Evolutionary conservation across 805 yeast genomes (phyloP), one percentile per base, ranked within the genome.

Genomic region (Priceomyces medius): DNA sequence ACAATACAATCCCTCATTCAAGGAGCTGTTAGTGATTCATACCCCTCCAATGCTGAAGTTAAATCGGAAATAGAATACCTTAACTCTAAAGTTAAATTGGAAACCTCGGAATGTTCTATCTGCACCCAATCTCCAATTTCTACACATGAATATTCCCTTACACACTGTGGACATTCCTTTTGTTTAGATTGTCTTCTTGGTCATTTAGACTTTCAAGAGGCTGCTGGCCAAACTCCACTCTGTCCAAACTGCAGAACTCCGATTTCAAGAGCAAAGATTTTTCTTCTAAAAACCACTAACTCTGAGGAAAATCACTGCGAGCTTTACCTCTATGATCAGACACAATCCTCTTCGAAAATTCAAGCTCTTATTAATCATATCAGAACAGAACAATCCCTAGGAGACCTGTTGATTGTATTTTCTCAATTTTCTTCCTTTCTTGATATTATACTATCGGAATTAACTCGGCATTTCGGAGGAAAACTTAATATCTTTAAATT

Each of bases 361-460:
- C 77, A 79, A 48, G 88, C 95, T 0, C 66, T 89, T 19, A 44
- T 86, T 4, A 62, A 70, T 3, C 88, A 85, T 53, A 60, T 88
- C 13, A 66, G 76, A 27, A 64, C 62, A 20, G 77, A 74, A 19
- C 78, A 77, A 12, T 70, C 77, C 7, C 78, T 83, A 0, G 80
- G 80, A 12, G 87, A 82, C 43, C 88, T 85, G 53, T 79, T 85
- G 3, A 89, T 91, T 37, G 90, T 91, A 0, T 91, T 91, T 55
- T 88, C 97, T 2, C 97, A 91, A 52, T 90, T 90, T 53, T 85
- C 96, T 0, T 75, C 87, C 0, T 91, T 80, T 54, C 59, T 90
- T 45, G 96, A 88, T 58, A 66, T 88, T 7, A 77, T 90, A 40
- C 84, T 85, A 50, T 58, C 55, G 14, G 93, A 83, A 48, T 59